Percentiles rank a stretch among this genome's conserved stretches.
These are phyloP conservation scores for Carex sylvatica DNA, from an alignment of 202 grass and related monocot genomes.

Conservation along the genomic window DNA sequence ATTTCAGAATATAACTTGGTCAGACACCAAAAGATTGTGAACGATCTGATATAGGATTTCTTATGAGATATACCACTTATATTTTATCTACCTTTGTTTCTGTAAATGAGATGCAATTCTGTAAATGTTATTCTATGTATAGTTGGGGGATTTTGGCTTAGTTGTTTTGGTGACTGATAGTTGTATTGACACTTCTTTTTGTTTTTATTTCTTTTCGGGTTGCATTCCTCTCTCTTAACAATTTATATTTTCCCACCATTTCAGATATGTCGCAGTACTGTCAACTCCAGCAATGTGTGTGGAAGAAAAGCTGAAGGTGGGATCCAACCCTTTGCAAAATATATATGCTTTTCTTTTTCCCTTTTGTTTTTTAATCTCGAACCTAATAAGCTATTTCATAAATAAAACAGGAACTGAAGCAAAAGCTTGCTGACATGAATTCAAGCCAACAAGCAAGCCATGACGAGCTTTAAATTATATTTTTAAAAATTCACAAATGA, in stretches of 20 bases:
- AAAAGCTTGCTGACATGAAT: conserved; percentile 47
- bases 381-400: conserved; percentile 27
- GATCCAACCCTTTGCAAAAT: background rate
- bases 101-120: background rate
- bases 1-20: background rate
- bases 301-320: conserved; percentile 82
- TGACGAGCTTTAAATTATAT: conserved; percentile 67
- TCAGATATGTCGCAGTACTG: conserved; percentile 77
- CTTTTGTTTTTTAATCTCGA: background rate
- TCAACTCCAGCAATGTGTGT: conserved; percentile 67
- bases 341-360: background rate
- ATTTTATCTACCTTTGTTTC: background rate
- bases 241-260: conserved; percentile 15
- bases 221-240: background rate
- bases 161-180: too few relatives aligned
- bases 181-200: background rate
- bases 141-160: background rate
- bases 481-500: background rate
- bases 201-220: background rate
- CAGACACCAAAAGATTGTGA: background rate
- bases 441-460: conserved; percentile 35
- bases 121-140: background rate
- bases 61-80: background rate
- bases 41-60: background rate
- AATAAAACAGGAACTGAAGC: conserved; percentile 70